Conservation (phyloP, 306 rosid genomes). For the Senna siamea region DNA sequence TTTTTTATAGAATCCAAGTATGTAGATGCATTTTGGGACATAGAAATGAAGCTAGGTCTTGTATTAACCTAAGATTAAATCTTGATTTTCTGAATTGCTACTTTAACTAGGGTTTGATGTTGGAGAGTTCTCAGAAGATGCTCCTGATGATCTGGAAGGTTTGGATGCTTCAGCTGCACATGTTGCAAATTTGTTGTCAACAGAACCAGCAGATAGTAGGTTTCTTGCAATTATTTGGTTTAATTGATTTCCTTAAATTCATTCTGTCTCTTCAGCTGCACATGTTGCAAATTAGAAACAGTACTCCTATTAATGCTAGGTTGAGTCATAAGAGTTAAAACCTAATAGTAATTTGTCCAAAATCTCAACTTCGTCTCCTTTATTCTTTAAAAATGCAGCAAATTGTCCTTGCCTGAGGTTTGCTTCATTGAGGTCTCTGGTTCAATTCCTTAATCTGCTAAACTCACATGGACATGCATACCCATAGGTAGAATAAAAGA, state of each 20-base stretch:
- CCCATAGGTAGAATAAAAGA: conserved; percentile 7
- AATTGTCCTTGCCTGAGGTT: neutral
- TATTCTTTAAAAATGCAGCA: neutral
- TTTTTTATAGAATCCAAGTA: neutral
- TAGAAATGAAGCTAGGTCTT: conserved; percentile 9
- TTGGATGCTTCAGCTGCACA: conserved; percentile 96
- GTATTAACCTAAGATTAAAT: neutral
- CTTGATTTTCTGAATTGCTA: conserved; percentile 23
- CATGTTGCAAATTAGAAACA: neutral
- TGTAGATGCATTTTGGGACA: conserved; percentile 18
- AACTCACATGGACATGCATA: neutral
- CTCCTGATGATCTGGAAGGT: conserved; percentile 88
- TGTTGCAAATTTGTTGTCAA: conserved; percentile 89
- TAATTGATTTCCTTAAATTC: neutral
- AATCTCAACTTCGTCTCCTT: neutral
- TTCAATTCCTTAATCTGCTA: neutral
- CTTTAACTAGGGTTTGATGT: conserved; percentile 81
- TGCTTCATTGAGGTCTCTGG: neutral
- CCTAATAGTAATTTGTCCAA: neutral
- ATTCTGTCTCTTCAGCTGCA: neutral
- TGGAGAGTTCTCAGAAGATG: conserved; percentile 80
- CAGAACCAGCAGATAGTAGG: conserved; percentile 89
- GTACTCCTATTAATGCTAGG: conserved; percentile 23
- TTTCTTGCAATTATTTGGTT: conserved; percentile 37
- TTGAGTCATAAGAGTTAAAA: conserved; percentile 10